phyloP scores from a whole-genome alignment of 768 basidiomycete genomes.

The Boletus vinaceobasis region DNA sequence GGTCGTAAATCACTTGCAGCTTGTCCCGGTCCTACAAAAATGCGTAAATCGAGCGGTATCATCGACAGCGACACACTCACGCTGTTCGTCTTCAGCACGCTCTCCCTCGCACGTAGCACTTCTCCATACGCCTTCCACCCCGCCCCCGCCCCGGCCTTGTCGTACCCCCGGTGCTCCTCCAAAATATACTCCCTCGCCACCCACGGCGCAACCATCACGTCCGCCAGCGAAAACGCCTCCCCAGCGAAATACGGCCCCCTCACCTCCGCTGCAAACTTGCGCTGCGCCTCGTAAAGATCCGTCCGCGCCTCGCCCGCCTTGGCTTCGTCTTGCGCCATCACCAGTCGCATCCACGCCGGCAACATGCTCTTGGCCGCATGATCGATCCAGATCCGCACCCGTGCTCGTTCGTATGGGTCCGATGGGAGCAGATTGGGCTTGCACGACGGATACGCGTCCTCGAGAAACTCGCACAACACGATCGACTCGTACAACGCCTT shows the following conservation, averaged over 20 bases:
- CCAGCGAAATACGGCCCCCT: conserved; percentile 58
- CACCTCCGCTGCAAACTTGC: conserved; percentile 34
- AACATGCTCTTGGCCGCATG: conserved; percentile 50
- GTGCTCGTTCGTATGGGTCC: conserved; percentile 50
- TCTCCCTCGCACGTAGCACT: conserved; percentile 40
- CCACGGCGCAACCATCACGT: conserved; percentile 58
- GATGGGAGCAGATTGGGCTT: conserved; percentile 48
- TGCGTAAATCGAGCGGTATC: too few species aligned
- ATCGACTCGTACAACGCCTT: conserved; percentile 63
- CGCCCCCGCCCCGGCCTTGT: conserved; percentile 38
- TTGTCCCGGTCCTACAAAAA: conserved; percentile 37
- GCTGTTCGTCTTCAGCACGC: conserved; percentile 44
- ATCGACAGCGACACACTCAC: conserved; percentile 18
- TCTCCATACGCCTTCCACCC: conserved; percentile 47
- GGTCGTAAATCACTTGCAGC: conserved; percentile 46
- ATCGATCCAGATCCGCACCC: conserved; percentile 56
- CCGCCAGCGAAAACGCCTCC: conserved; percentile 50
- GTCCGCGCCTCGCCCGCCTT: conserved; percentile 34
- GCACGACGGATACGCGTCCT: conserved; percentile 48
- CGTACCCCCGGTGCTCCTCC: conserved; percentile 47
- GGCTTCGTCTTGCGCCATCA: conserved; percentile 37
- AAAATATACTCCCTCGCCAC: conserved; percentile 46
- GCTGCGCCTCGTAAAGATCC: conserved; percentile 38
- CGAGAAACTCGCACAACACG: conserved; percentile 63
- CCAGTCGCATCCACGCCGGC: conserved; percentile 49